Conservation (phyloP, 75 land plant species). For the Pseudotsuga menziesii region DNA sequence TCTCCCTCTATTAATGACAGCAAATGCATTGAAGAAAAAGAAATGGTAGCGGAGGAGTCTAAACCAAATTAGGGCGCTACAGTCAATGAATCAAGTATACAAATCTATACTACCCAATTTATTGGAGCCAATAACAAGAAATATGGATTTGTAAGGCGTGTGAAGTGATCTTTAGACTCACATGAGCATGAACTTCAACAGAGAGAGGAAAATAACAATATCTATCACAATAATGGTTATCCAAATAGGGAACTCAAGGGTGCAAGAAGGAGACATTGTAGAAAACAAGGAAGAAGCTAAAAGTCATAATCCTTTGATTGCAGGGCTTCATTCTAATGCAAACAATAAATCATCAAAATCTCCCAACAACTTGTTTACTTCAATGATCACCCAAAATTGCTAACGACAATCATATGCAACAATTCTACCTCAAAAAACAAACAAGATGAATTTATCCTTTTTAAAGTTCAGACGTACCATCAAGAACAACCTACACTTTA, state of each 20-base stretch:
- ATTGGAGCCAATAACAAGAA: too few relatives aligned
- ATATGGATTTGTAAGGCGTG: too few relatives aligned
- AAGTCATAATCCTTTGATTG: slow-evolving; percentile 4
- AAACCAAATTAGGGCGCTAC: too few relatives aligned
- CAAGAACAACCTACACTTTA: neutral
- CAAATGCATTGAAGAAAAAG: too few relatives aligned
- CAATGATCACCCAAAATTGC: slow-evolving; percentile 51
- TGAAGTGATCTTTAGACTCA: too few relatives aligned
- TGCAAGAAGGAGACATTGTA: neutral
- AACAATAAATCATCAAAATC: neutral
- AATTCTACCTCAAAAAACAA: slow-evolving; percentile 42
- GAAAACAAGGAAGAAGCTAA: slow-evolving; percentile 6
- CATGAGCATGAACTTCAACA: neutral
- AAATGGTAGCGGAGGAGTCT: too few relatives aligned
- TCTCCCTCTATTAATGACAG: too few relatives aligned
- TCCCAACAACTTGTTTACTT: neutral
- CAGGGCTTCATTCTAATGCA: neutral
- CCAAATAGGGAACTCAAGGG: neutral
- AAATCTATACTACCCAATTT: too few relatives aligned
- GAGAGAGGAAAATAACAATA: slow-evolving; percentile 3
- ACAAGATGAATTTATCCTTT: slow-evolving; percentile 61
- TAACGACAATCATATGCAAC: slow-evolving; percentile 55
- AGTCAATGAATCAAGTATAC: too few relatives aligned
- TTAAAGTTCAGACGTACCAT: slow-evolving; percentile 64
- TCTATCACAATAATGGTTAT: neutral